Base-by-base conservation (phyloP, 2,329 filamentous ascomycete genomes). In the Bipolaris oryzae region DNA sequence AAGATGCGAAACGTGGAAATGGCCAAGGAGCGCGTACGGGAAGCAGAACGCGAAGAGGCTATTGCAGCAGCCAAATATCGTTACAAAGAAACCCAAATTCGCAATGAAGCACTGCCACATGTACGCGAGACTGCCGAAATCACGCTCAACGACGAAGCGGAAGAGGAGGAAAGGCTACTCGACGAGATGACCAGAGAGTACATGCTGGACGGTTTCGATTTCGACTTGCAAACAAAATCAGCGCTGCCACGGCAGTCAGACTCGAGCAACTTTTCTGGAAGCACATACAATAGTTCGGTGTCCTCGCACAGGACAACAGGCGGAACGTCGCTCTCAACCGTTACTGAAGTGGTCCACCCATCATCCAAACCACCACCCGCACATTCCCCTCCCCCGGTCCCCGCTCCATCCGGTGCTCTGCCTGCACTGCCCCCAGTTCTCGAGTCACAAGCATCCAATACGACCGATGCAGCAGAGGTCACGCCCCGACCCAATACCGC, bases 171-270 rank as follows among this genome's bases (percentile, higher is more conserved):
- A 61, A 76, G 80, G 3, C 70, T 82, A 50, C 76, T 97, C 46
- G 94, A 97, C 60, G 92, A 96, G 73, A 92, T 98, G 84, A 92
- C 91, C 0, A 87, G 85, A 62, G 91, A 90, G 50, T 94, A 92
- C 74, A 85, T 88, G 52, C 87, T 95, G 69, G 91, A 94, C 53
- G 89, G 93, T 54, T 96, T 96, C 70, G 84, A 91, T 55, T 90
- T 93, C 70, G 88, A 87, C 51, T 77, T 88, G 33, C 84, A 87
- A 66, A 84, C 84, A 5, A 91, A 89, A 66, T 88, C 86, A 15
- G 83, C 87, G 23, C 75, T 91, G 20, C 89, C 90, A 33, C 85
- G 91, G 56, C 89, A 94, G 70, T 95, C 92, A 3, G 89, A 91
- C 72, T 94, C 91, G 1, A 96, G 90, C 78, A 87, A 86, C 13